Evolutionary conservation across 768 basidiomycete species (phyloP), one percentile per base, ranked within the genome.

Genomic region (Lentinula aciculospora): DNA sequence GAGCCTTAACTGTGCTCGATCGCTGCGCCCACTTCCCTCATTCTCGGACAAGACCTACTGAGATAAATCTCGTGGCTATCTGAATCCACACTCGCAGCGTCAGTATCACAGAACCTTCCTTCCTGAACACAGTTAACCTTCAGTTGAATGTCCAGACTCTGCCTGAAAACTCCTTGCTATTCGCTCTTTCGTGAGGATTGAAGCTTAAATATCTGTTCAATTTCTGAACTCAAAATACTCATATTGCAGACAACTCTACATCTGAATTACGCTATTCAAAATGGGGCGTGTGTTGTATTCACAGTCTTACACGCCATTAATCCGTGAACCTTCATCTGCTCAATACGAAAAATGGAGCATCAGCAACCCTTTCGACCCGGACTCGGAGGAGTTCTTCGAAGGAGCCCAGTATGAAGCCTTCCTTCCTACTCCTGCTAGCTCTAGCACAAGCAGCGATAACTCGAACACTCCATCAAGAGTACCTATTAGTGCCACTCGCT

Each of bases 311-410:
- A 59, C 72, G 6, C 40, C 50, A 23, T 44, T 36, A 10, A 47
- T 47, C 10, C 27, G 21, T 4, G 50, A 46, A 7, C 55, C 47
- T 19, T 29, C 32, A 23, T 29, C 29, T 27, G 29, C 25, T 13
- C 57, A 15, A 46, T 83, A 74, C 75, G 75, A 82, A 67, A 82
- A 72, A 67, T 90, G 87, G 86, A 81, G 83, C 57, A 70, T 75
- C 60, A 76, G 75, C 70, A 86, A 88, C 66, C 75, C 81, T 9
- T 90, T 90, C 68, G 87, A 90, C 69, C 88, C 88, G 4, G 88
- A 90, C 69, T 84, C 86, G n/a, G 86, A 89, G 64, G 87, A 88
- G 62, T 89, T 89, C 66, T 86, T 86, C 66, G 73, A 71, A 58
- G 72, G 71, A 54, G 84, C 84, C 32, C 78, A 85, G 59, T 84